Evolutionary conservation across 352 stramenopile species (phyloP), one percentile per base, ranked within the genome.

Genomic region (Peronospora destructor): DNA sequence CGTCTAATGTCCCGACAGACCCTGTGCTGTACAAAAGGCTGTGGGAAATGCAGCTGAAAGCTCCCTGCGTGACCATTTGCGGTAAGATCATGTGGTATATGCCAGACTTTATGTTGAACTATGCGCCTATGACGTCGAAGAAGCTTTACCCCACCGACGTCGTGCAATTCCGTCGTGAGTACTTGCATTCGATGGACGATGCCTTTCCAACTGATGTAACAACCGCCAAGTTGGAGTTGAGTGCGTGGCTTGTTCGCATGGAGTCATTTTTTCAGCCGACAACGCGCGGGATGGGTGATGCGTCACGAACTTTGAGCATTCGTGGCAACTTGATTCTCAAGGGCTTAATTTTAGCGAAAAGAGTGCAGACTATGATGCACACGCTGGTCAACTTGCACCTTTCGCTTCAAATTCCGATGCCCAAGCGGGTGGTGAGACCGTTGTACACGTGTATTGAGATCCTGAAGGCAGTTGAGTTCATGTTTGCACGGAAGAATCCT

Each of bases 401-500:
- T n/a, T 83, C 83, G 2, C 66, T 96, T 16, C 69, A 78, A 30
- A 89, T 85, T 35, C 89, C 83, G 7, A 91, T 91, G 78, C 76
- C 70, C n/a, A 95, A 88, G 56, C 73, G 69, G 8, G 76, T 87
- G 17, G 87, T 95, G 23, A 63, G 78, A n/a, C 83, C 86, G 2
- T 42, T 96, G 35, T 87, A 94, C 49, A 91, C 77, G 10, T 93
- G 91, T 42, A 86, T 96, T 39, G 84, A 95, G 35, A 86, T 96
- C 28, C 56, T 95, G 19, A 97, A 97, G 63, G 81, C 83, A 2
- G 85, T 97, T 26, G 87, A 97, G 57, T 95, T 95, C 46, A 95
- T 96, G 85, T 87, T 96, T 54, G 81, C 82, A 11, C 64, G 84
- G 12, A 94, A 94, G 49, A 91, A 90, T 55, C 80, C 82, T 4